Conservation (phyloP, 306 rosid genomes). For the Prunus mongolica region DNA sequence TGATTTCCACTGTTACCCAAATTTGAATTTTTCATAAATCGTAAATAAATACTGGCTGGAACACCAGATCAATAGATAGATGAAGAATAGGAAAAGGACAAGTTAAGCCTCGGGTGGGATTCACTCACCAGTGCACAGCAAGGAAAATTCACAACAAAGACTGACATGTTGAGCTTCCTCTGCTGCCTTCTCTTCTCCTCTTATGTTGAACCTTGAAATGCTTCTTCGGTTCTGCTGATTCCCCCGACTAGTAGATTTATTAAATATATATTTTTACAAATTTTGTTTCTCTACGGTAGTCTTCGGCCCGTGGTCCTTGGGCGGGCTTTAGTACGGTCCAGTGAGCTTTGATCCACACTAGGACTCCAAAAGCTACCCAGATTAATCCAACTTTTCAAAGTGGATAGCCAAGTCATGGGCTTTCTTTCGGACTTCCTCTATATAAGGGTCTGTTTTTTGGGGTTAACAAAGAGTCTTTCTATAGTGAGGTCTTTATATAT, state of each 20-base stretch:
- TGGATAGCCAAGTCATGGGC: too few species aligned
- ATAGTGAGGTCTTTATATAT: too few species aligned
- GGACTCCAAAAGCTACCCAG: too few species aligned
- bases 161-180: constrained; percentile 11
- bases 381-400: too few species aligned
- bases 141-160: not conserved
- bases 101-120: not conserved
- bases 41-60: not conserved
- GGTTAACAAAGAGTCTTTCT: too few species aligned
- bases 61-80: not conserved
- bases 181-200: not conserved
- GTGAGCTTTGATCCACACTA: too few species aligned
- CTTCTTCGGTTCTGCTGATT: not conserved
- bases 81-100: not conserved
- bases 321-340: too few species aligned
- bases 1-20: constrained; percentile 34
- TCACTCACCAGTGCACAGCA: constrained; percentile 19
- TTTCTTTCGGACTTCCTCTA: too few species aligned
- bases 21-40: not conserved
- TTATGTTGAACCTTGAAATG: not conserved
- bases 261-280: too few species aligned
- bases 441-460: too few species aligned
- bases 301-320: too few species aligned
- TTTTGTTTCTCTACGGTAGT: too few species aligned
- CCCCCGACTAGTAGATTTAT: not conserved